Conservation (phyloP, 139 green algal genomes). For the Volvox africanus region DNA sequence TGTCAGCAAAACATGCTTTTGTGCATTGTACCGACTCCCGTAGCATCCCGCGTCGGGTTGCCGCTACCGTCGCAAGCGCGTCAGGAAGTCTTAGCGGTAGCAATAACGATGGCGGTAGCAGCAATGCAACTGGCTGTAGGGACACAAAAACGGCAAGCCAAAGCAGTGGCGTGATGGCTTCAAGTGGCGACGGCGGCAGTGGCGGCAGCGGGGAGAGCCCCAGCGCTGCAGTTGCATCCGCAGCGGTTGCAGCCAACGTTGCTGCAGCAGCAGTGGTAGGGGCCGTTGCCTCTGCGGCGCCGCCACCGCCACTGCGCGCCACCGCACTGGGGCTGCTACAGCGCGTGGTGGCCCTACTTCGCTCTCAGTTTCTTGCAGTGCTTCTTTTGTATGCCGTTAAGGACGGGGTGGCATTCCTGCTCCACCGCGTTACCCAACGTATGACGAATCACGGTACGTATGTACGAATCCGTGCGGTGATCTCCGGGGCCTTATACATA, state of each 20-base stretch:
- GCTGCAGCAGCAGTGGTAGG: not conserved
- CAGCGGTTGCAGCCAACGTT: not conserved
- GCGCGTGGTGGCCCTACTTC: constrained; percentile 41
- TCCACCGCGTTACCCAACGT: constrained; percentile 64
- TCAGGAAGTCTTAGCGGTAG: not conserved
- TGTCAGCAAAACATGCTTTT: no score
- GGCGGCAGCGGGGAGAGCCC: not conserved
- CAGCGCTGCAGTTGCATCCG: not conserved
- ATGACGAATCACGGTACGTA: constrained; percentile 63
- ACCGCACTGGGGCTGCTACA: not conserved
- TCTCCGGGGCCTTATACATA: no score
- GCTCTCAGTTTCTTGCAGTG: constrained; percentile 51
- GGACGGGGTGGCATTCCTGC: constrained; percentile 58
- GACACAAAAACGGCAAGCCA: no score
- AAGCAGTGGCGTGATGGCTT: not conserved
- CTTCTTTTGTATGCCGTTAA: constrained; percentile 56
- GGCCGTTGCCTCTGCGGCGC: constrained; percentile 9
- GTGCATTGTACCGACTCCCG: no score
- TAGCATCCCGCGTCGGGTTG: no score
- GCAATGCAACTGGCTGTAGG: not conserved
- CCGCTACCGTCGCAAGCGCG: not conserved
- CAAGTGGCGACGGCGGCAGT: not conserved
- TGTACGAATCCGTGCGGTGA: not conserved
- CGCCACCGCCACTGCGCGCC: not conserved
- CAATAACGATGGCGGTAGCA: not conserved